A percentile compares a stretch with the other conserved stretches of the same genome.
These are phyloP conservation scores for Panaeolus cyanescens DNA, from an alignment of 768 basidiomycete genomes.

Conservation along the genomic window DNA sequence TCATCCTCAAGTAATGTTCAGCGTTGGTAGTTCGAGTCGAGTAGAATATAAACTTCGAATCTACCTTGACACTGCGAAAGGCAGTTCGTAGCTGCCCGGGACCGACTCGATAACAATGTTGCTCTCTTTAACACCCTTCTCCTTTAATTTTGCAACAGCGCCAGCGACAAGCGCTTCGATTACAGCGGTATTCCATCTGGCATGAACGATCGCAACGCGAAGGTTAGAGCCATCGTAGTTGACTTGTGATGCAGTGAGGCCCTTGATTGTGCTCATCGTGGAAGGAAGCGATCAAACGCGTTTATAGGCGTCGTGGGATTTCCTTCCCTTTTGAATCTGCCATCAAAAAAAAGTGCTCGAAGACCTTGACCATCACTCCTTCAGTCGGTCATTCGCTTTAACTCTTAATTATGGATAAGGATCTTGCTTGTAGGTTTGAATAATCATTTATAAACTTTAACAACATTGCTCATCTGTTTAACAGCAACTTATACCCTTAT, in stretches of 20 bases:
- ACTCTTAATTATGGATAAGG: slow-evolving; percentile 43
- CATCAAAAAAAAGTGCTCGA: slow-evolving; percentile 20
- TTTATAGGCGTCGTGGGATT: slow-evolving; percentile 28
- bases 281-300: slow-evolving; percentile 18
- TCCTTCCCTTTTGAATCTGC: slow-evolving; percentile 24
- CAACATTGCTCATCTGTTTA: slow-evolving; percentile 4
- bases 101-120: slow-evolving; percentile 93
- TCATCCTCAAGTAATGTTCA: slow-evolving; percentile 57
- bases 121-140: slow-evolving; percentile 81
- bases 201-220: slow-evolving; percentile 91
- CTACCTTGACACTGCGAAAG: slow-evolving; percentile 83
- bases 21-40: background rate
- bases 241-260: slow-evolving; percentile 58
- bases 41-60: slow-evolving; percentile 18
- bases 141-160: slow-evolving; percentile 76
- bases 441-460: slow-evolving; percentile 6
- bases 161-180: slow-evolving; percentile 86
- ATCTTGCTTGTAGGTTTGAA: slow-evolving; percentile 49
- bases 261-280: slow-evolving; percentile 75
- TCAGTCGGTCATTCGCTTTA: slow-evolving; percentile 8
- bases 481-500: slow-evolving; percentile 80
- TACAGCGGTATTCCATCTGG: slow-evolving; percentile 91
- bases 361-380: background rate
- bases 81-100: slow-evolving; percentile 95
- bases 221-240: slow-evolving; percentile 79